Evolutionary conservation across 192 early-diverging fungal species (phyloP).

Genomic region (Gryganskiella cystojenkinii): DNA sequence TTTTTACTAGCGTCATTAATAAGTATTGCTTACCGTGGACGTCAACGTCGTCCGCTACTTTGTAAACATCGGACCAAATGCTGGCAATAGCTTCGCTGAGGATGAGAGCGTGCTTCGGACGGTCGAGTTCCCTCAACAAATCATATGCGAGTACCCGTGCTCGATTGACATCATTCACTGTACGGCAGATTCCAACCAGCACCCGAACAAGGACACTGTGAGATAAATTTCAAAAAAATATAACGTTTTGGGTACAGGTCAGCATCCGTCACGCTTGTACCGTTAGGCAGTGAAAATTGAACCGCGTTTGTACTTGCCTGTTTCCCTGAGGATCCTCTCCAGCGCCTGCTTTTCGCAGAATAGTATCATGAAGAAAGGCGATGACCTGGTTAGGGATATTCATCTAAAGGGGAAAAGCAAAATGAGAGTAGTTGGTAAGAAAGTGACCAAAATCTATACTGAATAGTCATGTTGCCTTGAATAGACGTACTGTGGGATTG

Average conservation of each 20-base stretch:
- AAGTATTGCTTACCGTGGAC: slow-evolving; percentile 2
- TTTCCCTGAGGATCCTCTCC: too few relatives aligned
- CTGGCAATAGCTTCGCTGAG: slow-evolving; percentile 36
- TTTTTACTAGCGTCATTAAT: too few relatives aligned
- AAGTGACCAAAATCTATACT: too few relatives aligned
- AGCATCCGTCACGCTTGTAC: background rate
- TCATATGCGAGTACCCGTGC: slow-evolving; percentile 23
- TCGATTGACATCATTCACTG: background rate
- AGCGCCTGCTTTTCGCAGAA: too few relatives aligned
- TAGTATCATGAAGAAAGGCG: too few relatives aligned
- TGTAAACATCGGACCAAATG: slow-evolving; percentile 31
- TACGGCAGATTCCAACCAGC: slow-evolving; percentile 11
- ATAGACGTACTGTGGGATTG: slow-evolving; percentile 27
- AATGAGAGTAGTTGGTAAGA: background rate
- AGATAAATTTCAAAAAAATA: background rate
- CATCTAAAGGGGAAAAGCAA: too few relatives aligned
- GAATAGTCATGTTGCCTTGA: background rate
- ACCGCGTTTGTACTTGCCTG: too few relatives aligned
- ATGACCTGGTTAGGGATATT: too few relatives aligned
- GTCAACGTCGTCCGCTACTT: background rate
- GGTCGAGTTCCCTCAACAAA: slow-evolving; percentile 17
- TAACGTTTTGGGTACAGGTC: background rate
- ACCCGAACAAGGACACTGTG: slow-evolving; percentile 27
- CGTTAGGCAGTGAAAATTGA: too few relatives aligned
- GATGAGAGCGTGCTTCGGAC: slow-evolving; percentile 6